Percentiles rank a stretch among this genome's conserved stretches.
Conservation (phyloP, 2,329 filamentous ascomycete genomes). For the Alternaria incomplexa region DNA sequence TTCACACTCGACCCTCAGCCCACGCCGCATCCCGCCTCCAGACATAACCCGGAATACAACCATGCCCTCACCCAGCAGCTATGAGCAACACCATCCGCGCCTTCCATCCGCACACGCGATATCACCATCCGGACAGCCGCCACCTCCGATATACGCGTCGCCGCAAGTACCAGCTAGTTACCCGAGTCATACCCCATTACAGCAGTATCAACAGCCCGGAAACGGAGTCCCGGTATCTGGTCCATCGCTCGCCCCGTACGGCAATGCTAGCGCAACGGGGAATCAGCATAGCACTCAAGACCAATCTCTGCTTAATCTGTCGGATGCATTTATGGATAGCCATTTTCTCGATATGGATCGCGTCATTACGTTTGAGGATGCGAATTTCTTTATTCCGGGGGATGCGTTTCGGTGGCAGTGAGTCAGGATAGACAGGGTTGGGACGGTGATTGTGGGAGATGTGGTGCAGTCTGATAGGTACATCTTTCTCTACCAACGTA, state of each 20-base stretch:
- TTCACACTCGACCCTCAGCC: conserved; percentile 20
- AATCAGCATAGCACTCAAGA: conserved; percentile 33
- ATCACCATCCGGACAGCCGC: background rate
- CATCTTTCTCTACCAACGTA: background rate
- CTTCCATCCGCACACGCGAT: background rate
- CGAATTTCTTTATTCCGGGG: conserved; percentile 41
- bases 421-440: background rate
- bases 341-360: conserved; percentile 44
- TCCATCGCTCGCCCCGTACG: background rate
- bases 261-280: background rate
- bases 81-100: conserved; percentile 5
- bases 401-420: conserved; percentile 38
- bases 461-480: background rate
- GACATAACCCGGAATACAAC: background rate
- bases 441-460: background rate
- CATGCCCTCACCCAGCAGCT: conserved; percentile 4
- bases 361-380: conserved; percentile 45
- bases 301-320: conserved; percentile 37
- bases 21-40: conserved; percentile 11
- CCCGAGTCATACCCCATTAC: background rate
- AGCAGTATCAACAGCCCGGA: conserved; percentile 6
- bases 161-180: background rate
- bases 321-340: conserved; percentile 42
- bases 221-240: background rate
- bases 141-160: background rate